Base-by-base conservation (phyloP, 2,329 filamentous ascomycete species). In the Ceratocystiopsis sp. region DNA sequence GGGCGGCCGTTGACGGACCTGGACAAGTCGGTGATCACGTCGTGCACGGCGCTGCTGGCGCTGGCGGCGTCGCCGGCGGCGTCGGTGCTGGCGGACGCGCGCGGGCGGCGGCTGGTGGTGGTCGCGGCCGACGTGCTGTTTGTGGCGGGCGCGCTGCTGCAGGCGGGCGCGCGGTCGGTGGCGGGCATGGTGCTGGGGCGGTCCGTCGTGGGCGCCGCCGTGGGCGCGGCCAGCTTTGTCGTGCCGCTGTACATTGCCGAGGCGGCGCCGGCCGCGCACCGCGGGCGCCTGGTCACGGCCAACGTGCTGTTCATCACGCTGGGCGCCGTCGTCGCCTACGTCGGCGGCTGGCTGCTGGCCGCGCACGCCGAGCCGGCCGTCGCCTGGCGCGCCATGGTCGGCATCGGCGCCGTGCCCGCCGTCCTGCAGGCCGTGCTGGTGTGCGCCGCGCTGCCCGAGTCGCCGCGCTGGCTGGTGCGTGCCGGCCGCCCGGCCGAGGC, bases 321-420 rank as follows among this genome's bases (percentile, higher is more conserved):
- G 12, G 89, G 89, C 0, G 87, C 95, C 61, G 83, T 94, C 2
- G 73, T 93, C 17, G 87, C 89, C 2, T 95, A 95, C 59, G 57
- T 93, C 2, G 63, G 86, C 8, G 89, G 89, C 1, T 94, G 83
- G 80, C 59, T 68, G 0, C 79, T 93, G 39, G 70, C 75, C 7
- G 68, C 71, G 44, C 65, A 66, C 45, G 71, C 65, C 0, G 58
- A 62, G 45, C 52, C 57, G 18, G 55, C 54, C 34, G 71, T 69
- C 13, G 84, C 81, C 2, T 96, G 89, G 87, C 69, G 85, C 41
- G 93, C 83, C 78, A 87, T 94, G 73, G 86, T 95, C 0, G 87
- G 87, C 0, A 60, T 95, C 0, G 89, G 87, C 1, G 82, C 82
- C 10, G 48, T 80, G 21, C 89, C 89, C 0, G 87, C 86, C 0